Percentiles rank a stretch among this genome's conserved stretches.
These are phyloP conservation scores for Berkeleyomyces rouxiae DNA, from an alignment of 2,329 filamentous ascomycete genomes.

Conservation along the genomic window DNA sequence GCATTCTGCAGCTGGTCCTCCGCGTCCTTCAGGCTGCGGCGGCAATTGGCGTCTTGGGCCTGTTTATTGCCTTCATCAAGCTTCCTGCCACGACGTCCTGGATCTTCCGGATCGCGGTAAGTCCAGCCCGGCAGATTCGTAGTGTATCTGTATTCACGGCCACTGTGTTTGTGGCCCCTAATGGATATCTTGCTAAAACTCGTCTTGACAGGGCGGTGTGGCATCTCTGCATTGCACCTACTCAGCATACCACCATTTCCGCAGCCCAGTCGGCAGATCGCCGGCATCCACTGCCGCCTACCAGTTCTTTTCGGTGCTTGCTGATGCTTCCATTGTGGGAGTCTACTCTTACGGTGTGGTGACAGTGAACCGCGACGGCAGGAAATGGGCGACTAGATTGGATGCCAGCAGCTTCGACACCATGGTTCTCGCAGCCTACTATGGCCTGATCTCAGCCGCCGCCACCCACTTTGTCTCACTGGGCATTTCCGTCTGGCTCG, in stretches of 20 bases:
- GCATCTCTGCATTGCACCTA: conserved; percentile 58
- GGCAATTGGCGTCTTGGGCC: conserved; percentile 53
- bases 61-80: conserved; percentile 61
- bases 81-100: conserved; percentile 49
- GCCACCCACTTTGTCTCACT: conserved; percentile 57
- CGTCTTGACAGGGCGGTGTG: conserved; percentile 46
- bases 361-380: conserved; percentile 27
- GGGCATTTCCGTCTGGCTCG: conserved; percentile 56
- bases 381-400: conserved; percentile 53
- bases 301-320: conserved; percentile 62
- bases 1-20: conserved; percentile 52
- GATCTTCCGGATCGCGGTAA: conserved; percentile 61
- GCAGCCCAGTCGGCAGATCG: conserved; percentile 52
- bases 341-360: conserved; percentile 40
- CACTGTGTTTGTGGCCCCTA: too few relatives aligned
- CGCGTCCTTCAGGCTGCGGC: conserved; percentile 51
- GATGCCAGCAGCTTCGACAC: conserved; percentile 35
- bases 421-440: conserved; percentile 51
- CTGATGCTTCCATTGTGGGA: conserved; percentile 43
- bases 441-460: conserved; percentile 45
- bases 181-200: background rate
- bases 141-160: too few relatives aligned
- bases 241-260: conserved; percentile 62
- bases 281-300: conserved; percentile 75
- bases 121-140: conserved; percentile 19